phyloP scores from a whole-genome alignment of 1,139 yeast genomes.

The Hyphopichia wangnamkhiaoensis region DNA sequence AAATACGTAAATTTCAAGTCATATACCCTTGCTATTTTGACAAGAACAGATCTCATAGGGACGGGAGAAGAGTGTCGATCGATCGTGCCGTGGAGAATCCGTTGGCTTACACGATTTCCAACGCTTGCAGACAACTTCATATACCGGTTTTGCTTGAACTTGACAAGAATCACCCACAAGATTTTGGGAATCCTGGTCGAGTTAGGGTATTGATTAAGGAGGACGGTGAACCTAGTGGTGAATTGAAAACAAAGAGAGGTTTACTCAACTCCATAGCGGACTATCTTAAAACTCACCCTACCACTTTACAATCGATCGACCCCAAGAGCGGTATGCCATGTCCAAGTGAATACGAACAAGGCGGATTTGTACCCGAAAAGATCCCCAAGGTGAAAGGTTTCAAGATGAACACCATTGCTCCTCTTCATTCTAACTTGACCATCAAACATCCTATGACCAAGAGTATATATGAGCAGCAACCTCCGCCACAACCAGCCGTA shows the following conservation, averaged over 20 bases:
- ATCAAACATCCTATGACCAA: conserved; percentile 86
- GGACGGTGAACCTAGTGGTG: conserved; percentile 34
- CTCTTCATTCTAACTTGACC: conserved; percentile 76
- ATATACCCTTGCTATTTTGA: conserved; percentile 94
- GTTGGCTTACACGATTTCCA: conserved; percentile 76
- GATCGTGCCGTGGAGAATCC: conserved; percentile 81
- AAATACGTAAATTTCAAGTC: conserved; percentile 67
- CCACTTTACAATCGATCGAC: conserved; percentile 64
- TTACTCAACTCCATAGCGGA: conserved; percentile 62
- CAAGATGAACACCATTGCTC: conserved; percentile 82
- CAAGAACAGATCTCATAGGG: conserved; percentile 65
- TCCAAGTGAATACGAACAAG: conserved; percentile 58
- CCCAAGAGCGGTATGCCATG: conserved; percentile 54
- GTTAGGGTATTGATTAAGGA: conserved; percentile 71
- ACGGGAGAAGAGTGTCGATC: conserved; percentile 79
- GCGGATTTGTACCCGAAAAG: conserved; percentile 55
- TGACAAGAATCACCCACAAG: conserved; percentile 92
- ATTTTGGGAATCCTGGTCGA: conserved; percentile 95
- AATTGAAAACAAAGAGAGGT: conserved; percentile 61
- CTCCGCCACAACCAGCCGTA: conserved; percentile 38
- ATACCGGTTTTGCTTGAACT: conserved; percentile 67
- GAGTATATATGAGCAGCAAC: conserved; percentile 58
- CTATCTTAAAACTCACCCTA: conserved; percentile 67
- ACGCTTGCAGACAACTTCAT: conserved; percentile 53
- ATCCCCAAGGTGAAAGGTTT: conserved; percentile 82